Evolutionary conservation across 768 basidiomycete species (phyloP).

Genomic region (Cyathus striatus): DNA sequence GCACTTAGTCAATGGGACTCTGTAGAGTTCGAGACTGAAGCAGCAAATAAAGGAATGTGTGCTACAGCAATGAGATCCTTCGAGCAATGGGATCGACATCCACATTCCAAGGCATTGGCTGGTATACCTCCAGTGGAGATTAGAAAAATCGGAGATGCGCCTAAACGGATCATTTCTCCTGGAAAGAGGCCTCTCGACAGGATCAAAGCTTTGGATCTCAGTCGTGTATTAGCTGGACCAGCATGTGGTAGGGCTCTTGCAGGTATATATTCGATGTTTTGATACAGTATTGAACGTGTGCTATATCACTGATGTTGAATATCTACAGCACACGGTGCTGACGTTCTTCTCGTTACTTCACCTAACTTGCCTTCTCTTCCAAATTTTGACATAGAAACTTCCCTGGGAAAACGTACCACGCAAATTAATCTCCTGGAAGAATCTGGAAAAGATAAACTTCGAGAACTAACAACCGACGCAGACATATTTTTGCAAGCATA

Average conservation of each 20-base stretch:
- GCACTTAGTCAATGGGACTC: conserved; percentile 38
- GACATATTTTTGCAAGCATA: conserved; percentile 64
- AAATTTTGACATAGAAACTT: conserved; percentile 49
- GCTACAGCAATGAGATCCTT: conserved; percentile 45
- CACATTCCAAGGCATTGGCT: conserved; percentile 37
- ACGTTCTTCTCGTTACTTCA: conserved; percentile 51
- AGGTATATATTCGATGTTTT: conserved; percentile 22
- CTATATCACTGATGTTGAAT: neutral
- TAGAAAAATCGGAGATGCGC: conserved; percentile 43
- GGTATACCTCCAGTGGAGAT: conserved; percentile 38
- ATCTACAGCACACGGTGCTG: conserved; percentile 47
- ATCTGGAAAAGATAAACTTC: conserved; percentile 26
- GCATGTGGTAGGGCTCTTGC: conserved; percentile 52
- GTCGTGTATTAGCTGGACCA: conserved; percentile 55
- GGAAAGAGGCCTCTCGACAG: conserved; percentile 35
- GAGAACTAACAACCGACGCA: conserved; percentile 29
- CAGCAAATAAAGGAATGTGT: conserved; percentile 39
- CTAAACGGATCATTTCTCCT: conserved; percentile 18
- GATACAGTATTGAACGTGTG: neutral
- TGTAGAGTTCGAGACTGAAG: conserved; percentile 41
- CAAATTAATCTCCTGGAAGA: conserved; percentile 45
- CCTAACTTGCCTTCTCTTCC: conserved; percentile 49
- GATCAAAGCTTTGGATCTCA: conserved; percentile 53
- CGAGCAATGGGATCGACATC: conserved; percentile 43
- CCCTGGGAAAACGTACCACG: conserved; percentile 57